These are phyloP conservation scores for Colletotrichum viniferum DNA, from an alignment of 2,329 filamentous ascomycete species.

Conservation along the genomic window DNA sequence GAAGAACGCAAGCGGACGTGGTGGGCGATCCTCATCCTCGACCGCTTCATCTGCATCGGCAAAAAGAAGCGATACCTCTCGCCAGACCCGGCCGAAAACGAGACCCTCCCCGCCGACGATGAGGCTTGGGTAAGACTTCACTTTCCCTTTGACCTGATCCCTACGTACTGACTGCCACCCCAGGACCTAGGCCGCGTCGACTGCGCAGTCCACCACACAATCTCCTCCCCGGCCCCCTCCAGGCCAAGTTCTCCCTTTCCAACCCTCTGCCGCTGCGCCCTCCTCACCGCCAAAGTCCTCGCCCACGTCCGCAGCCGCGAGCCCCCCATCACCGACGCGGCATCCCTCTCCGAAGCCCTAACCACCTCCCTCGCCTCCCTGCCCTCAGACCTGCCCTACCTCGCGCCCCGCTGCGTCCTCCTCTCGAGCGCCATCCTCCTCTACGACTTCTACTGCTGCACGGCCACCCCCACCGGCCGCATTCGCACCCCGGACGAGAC, in stretches of 20 bases:
- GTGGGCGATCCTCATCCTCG: constrained; percentile 53
- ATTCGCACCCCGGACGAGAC: constrained; percentile 25
- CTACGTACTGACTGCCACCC: background rate
- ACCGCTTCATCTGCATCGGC: constrained; percentile 27
- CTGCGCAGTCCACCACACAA: constrained; percentile 29
- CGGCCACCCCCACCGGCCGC: constrained; percentile 26
- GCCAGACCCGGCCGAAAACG: constrained; percentile 23
- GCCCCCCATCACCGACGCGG: background rate
- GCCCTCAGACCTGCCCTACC: background rate
- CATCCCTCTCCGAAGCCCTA: background rate
- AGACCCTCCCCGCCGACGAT: constrained; percentile 41
- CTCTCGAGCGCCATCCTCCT: constrained; percentile 29
- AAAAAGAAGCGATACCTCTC: constrained; percentile 24
- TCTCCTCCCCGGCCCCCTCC: constrained; percentile 47
- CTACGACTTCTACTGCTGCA: constrained; percentile 42
- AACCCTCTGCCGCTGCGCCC: constrained; percentile 47
- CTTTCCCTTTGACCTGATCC: background rate
- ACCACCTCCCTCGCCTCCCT: background rate
- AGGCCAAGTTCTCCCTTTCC: constrained; percentile 51
- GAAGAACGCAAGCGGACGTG: constrained; percentile 51
- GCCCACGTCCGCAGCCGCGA: constrained; percentile 28
- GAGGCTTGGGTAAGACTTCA: constrained; percentile 38
- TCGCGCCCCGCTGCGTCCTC: constrained; percentile 23
- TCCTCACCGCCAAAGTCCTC: constrained; percentile 38
- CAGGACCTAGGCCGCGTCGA: constrained; percentile 41